Conservation (phyloP, 441 rosid genomes). For the Sinapis alba region DNA sequence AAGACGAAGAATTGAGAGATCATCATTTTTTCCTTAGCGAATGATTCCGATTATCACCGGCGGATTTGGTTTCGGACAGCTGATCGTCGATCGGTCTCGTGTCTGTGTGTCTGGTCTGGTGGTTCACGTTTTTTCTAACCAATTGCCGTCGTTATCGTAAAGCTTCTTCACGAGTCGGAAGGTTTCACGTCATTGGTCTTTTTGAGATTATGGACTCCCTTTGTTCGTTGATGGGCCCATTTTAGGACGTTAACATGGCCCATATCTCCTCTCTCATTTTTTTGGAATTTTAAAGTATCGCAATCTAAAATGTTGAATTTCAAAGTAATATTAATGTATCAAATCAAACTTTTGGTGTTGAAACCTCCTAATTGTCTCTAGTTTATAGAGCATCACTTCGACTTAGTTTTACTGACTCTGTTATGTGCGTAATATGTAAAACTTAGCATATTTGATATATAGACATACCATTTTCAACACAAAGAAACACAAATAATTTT, state of each 20-base stretch:
- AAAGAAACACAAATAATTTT: no score
- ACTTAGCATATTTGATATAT: no score
- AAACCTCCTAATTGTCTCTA: neutral
- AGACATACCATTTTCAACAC: no score
- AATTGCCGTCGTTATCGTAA: constrained; percentile 6
- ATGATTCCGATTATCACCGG: constrained; percentile 13
- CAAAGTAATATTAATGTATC: neutral
- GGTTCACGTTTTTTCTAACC: constrained; percentile 19
- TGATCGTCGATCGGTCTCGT: constrained; percentile 34
- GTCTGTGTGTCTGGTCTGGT: constrained; percentile 16
- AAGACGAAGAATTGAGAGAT: constrained; percentile 80
- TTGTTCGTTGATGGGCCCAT: neutral
- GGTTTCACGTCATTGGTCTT: neutral
- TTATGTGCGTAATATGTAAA: neutral
- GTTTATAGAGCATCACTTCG: neutral
- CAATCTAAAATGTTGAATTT: no score
- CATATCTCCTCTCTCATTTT: no score
- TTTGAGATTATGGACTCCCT: neutral
- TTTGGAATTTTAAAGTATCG: no score
- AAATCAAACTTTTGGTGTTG: neutral
- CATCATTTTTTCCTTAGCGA: constrained; percentile 43
- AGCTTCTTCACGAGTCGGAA: constrained; percentile 1
- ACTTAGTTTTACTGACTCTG: neutral
- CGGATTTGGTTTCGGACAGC: neutral
- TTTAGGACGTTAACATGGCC: neutral